phyloP scores from a whole-genome alignment of 495 filamentous ascomycete genomes.

The Extremus antarcticus region DNA sequence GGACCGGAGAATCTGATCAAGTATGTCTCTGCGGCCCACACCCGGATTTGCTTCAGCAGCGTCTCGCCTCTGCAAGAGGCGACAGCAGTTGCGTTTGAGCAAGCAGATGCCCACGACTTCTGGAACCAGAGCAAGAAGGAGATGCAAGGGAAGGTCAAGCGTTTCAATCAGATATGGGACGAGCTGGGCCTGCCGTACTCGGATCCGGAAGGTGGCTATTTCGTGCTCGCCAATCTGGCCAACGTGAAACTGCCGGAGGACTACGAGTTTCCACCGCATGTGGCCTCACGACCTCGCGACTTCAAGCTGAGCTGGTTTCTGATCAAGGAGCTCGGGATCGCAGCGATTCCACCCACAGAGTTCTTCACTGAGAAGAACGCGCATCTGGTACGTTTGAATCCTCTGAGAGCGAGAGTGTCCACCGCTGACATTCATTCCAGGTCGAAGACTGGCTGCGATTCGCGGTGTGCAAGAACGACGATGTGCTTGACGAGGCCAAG shows the following conservation, averaged over 20 bases:
- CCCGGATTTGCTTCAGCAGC: conserved; percentile 88
- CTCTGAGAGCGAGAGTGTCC: too few relatives aligned
- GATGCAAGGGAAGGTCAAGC: conserved; percentile 81
- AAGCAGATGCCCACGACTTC: conserved; percentile 73
- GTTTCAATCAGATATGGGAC: conserved; percentile 77
- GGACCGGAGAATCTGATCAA: conserved; percentile 82
- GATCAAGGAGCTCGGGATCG: conserved; percentile 91
- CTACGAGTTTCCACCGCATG: conserved; percentile 82
- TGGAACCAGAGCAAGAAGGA: conserved; percentile 76
- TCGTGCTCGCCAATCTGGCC: conserved; percentile 82
- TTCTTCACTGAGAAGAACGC: conserved; percentile 83
- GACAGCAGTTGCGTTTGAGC: conserved; percentile 88
- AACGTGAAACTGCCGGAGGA: conserved; percentile 70
- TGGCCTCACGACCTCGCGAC: conserved; percentile 73
- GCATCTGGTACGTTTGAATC: conserved; percentile 43
- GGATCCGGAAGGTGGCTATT: conserved; percentile 91
- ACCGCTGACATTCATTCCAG: background rate
- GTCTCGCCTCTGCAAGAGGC: conserved; percentile 93
- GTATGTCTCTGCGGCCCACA: conserved; percentile 85
- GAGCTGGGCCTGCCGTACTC: conserved; percentile 89
- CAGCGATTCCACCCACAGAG: conserved; percentile 90
- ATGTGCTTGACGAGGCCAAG: conserved; percentile 80
- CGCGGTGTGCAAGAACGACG: conserved; percentile 92
- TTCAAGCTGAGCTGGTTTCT: conserved; percentile 93
- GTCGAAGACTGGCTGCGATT: conserved; percentile 85